phyloP scores from a whole-genome alignment of 768 basidiomycete genomes.

The Leucocoprinus leucothites region DNA sequence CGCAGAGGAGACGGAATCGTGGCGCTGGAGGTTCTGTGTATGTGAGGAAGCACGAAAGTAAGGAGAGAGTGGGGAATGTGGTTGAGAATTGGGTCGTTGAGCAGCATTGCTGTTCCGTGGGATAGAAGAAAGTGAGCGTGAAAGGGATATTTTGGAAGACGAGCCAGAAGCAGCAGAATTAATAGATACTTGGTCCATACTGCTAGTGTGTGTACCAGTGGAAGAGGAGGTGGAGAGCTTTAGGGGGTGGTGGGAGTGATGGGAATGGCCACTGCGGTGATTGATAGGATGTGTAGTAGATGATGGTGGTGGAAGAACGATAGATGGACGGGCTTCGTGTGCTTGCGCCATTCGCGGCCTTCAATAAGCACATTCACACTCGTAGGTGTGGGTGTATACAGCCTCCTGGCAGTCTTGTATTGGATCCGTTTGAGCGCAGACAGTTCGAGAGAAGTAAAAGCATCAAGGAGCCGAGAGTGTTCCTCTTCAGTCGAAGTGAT shows the following conservation, averaged over 20 bases:
- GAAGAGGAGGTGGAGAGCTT: conserved; percentile 11
- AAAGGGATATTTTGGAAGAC: conserved; percentile 39
- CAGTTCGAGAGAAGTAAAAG: conserved; percentile 66
- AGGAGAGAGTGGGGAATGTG: conserved; percentile 26
- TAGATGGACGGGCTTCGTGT: conserved; percentile 19
- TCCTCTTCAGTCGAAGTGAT: conserved; percentile 66
- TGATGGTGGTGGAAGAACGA: conserved; percentile 22
- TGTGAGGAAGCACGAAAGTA: conserved; percentile 20
- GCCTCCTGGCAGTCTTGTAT: conserved; percentile 34
- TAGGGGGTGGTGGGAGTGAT: neutral
- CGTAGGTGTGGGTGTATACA: conserved; percentile 27
- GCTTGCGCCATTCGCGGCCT: conserved; percentile 33
- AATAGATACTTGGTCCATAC: conserved; percentile 42
- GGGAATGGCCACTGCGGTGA: neutral
- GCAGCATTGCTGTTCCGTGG: conserved; percentile 20
- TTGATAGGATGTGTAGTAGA: conserved; percentile 15
- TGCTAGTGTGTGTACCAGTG: conserved; percentile 20
- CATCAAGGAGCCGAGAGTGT: conserved; percentile 56
- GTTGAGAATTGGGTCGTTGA: neutral
- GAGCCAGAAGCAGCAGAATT: conserved; percentile 35
- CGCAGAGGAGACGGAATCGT: conserved; percentile 51
- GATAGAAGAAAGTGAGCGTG: conserved; percentile 34
- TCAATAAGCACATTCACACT: conserved; percentile 27
- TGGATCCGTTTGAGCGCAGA: conserved; percentile 48
- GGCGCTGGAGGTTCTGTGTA: conserved; percentile 35